These are phyloP conservation scores for Fusarium poae DNA, from an alignment of 2,329 filamentous ascomycete genomes.

Conservation along the genomic window DNA sequence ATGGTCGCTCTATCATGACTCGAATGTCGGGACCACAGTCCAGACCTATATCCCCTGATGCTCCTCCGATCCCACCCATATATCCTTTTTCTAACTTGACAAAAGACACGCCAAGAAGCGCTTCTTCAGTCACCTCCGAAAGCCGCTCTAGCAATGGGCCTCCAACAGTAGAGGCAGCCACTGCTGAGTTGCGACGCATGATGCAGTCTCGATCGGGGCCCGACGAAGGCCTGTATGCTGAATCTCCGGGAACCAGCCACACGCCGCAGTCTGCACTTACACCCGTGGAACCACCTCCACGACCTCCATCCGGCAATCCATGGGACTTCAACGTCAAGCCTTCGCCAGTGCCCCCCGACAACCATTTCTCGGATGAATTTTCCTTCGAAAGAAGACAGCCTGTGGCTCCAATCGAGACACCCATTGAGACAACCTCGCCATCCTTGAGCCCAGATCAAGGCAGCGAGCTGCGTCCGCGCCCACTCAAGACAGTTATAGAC, in stretches of 20 bases:
- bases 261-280: conserved; percentile 32
- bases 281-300: conserved; percentile 45
- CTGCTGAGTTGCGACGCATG: conserved; percentile 48
- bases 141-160: conserved; percentile 31
- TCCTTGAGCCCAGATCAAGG: conserved; percentile 42
- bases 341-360: conserved; percentile 40
- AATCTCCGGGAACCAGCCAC: conserved; percentile 22
- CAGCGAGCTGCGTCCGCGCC: conserved; percentile 34
- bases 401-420: conserved; percentile 42
- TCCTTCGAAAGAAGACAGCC: conserved; percentile 46
- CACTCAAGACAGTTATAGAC: conserved; percentile 39
- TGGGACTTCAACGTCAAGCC: conserved; percentile 54
- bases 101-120: conserved; percentile 22
- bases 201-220: conserved; percentile 49
- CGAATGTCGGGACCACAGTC: conserved; percentile 47
- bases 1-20: conserved; percentile 48
- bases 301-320: conserved; percentile 59
- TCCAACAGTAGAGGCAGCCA: conserved; percentile 50
- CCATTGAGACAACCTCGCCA: conserved; percentile 42
- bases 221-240: conserved; percentile 44
- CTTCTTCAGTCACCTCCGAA: conserved; percentile 29
- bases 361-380: conserved; percentile 39
- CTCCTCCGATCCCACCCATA: conserved; percentile 44
- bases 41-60: conserved; percentile 48
- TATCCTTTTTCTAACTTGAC: conserved; percentile 37